Base-by-base conservation (phyloP, 2,329 filamentous ascomycete species). In the Ceratocystis destructans region DNA sequence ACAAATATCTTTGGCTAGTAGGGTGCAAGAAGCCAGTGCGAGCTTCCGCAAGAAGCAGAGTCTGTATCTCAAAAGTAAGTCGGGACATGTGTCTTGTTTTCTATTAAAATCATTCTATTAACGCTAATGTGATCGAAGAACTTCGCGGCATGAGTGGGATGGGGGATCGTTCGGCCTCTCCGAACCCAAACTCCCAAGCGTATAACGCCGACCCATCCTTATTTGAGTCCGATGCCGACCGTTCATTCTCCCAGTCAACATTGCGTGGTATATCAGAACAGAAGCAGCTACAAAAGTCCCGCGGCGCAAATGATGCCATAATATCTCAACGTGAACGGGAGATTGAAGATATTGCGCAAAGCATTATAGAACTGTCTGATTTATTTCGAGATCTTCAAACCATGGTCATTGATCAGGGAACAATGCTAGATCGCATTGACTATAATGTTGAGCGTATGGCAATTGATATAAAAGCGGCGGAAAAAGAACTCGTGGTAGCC, bases 361-460 rank as follows among this genome's bases (percentile, higher is more conserved):
- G 94, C 67, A 97, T 99, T 75, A 97, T 99, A 72, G 93, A 97
- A 74, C 80, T 99, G 6, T 90, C 93, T 3, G 94, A 96, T 74
- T 90, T 99, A 63, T 99, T 99, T 79, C 90, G 95, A 69, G 94
- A 99, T 72, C 79, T 99, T 37, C 94, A 99, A 76, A 87, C 82
- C 61, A 97, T 99, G 92, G 90, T 95, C 71, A 92, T 96, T 70
- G 89, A 94, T 73, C 89, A 94, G 75, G 90, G 90, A 64, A 94
- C 90, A 15, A 89, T 95, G 83, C 81, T 96, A 25, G 92, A 96
- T 75, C 87, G 94, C 72, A 95, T 96, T 72, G 96, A 99, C 76
- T 99, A 96, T 78, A 99, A 99, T 72, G 91, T 99, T 64, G 94
- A 99, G 77, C 83, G 87, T 69, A 96, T 97, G 89, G 85, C 86